A percentile compares a stretch with the other conserved stretches of the same genome.
Evolutionary conservation across 2,329 filamentous ascomycete genomes (phyloP).

Genomic region (Bipolaris victoriae): DNA sequence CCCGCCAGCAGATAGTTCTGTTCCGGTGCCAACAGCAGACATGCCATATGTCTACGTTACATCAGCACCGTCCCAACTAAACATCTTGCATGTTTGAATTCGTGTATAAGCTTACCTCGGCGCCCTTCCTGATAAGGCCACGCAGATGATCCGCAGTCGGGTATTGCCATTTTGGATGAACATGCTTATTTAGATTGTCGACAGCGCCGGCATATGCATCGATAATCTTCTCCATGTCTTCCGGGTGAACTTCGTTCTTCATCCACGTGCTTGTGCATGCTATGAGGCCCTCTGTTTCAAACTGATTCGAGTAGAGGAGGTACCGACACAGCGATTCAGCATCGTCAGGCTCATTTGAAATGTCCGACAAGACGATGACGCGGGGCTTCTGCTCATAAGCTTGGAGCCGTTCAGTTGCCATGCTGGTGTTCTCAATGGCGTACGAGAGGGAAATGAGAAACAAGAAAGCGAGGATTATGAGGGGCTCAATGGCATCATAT

Average conservation of each 20-base stretch:
- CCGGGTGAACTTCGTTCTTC: constrained; percentile 42
- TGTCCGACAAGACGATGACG: constrained; percentile 51
- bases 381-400: constrained; percentile 44
- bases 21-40: constrained; percentile 39
- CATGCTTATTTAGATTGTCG: constrained; percentile 59
- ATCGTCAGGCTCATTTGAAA: constrained; percentile 51
- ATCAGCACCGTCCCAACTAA: constrained; percentile 4
- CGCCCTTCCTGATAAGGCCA: constrained; percentile 36
- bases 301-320: constrained; percentile 48
- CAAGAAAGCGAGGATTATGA: neutral
- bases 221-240: constrained; percentile 47
- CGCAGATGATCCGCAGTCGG: constrained; percentile 36
- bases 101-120: constrained; percentile 32
- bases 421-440: constrained; percentile 11
- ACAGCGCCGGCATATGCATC: constrained; percentile 42
- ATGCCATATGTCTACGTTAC: constrained; percentile 47
- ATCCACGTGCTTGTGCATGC: constrained; percentile 52
- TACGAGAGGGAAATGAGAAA: neutral
- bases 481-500: constrained; percentile 14
- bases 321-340: constrained; percentile 49
- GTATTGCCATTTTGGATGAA: constrained; percentile 45
- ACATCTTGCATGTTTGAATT: neutral
- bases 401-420: constrained; percentile 39
- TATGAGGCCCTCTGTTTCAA: constrained; percentile 49
- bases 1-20: constrained; percentile 52